Base-by-base conservation (phyloP, 2,329 filamentous ascomycete genomes). In the Curvularia spicifera region DNA sequence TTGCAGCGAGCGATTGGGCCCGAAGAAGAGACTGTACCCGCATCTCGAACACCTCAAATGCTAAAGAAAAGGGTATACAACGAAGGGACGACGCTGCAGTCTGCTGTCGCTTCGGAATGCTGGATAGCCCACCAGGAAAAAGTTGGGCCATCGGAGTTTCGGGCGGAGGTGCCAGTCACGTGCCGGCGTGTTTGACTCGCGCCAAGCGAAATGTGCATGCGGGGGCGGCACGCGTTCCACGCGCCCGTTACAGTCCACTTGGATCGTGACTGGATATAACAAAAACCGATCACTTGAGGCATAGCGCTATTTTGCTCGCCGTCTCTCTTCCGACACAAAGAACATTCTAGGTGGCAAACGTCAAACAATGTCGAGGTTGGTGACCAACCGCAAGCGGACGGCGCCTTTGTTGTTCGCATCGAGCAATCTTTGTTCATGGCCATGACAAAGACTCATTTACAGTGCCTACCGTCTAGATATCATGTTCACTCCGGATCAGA, bases 21-120 rank as follows among this genome's bases (percentile, higher is more conserved):
- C 71, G 72, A 51, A 68, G 51, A 52, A 76, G 61, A 51, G 71
- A 71, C 49, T 75, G 72, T 7, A 70, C 64, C 69, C 74, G 71
- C 74, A 76, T 77, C 65, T 57, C 61, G 64, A 62, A 51, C 56
- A 60, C 56, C 47, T 24, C 31, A 48, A 46, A 53, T 43, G 52
- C 48, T 48, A 60, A 52, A 63, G 61, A 37, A 15, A 60, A 63
- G 44, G 53, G 49, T 56, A 63, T 51, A 47, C 55, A 67, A 68
- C 47, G 63, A 71, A 64, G 43, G 68, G 57, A 72, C 69, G 69
- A 68, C 68, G 53, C 64, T 47, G 65, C 44, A 55, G 66, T 69
- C 70, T 66, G 66, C 60, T 64, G 63, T 57, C 56, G 64, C 65
- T 53, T 53, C 22, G 58, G 42, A 51, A 49, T 48, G 57, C 33